A percentile compares a stretch with the other conserved stretches of the same genome.
These are phyloP conservation scores for Skeletonema costatum DNA, from an alignment of 108 stramenopile species.

Conservation along the genomic window DNA sequence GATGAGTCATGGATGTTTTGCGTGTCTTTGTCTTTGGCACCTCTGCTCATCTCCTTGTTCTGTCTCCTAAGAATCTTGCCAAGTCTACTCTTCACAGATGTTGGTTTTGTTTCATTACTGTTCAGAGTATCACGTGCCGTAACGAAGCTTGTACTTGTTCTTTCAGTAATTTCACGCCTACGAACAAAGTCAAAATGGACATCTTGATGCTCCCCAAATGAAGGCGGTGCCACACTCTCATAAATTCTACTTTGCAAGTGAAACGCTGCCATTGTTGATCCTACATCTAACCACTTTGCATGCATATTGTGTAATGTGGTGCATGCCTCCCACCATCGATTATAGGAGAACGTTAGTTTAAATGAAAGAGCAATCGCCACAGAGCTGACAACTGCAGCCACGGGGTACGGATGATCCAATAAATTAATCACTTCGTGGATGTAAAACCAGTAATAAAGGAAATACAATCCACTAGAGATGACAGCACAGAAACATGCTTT, in stretches of 20 bases:
- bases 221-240: constrained; percentile 53
- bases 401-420: constrained; percentile 68
- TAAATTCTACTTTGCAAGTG: constrained; percentile 65
- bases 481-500: constrained; percentile 1
- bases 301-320: constrained; percentile 75
- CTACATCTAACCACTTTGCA: constrained; percentile 73
- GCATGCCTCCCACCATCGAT: constrained; percentile 70
- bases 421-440: not conserved
- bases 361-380: constrained; percentile 72
- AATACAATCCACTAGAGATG: constrained; percentile 4
- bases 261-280: constrained; percentile 65
- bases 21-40: not conserved
- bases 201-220: constrained; percentile 68
- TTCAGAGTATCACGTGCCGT: not conserved
- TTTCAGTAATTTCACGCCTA: constrained; percentile 26
- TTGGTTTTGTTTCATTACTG: not conserved
- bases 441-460: not conserved
- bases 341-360: constrained; percentile 56
- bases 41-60: constrained; percentile 5
- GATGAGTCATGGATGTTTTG: constrained; percentile 1
- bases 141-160: not conserved
- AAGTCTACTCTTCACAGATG: not conserved
- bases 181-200: constrained; percentile 19
- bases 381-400: constrained; percentile 60
- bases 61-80: not conserved